Evolutionary conservation across 2,329 filamentous ascomycete genomes (phyloP).

Genomic region (Pseudonectria foliicola): DNA sequence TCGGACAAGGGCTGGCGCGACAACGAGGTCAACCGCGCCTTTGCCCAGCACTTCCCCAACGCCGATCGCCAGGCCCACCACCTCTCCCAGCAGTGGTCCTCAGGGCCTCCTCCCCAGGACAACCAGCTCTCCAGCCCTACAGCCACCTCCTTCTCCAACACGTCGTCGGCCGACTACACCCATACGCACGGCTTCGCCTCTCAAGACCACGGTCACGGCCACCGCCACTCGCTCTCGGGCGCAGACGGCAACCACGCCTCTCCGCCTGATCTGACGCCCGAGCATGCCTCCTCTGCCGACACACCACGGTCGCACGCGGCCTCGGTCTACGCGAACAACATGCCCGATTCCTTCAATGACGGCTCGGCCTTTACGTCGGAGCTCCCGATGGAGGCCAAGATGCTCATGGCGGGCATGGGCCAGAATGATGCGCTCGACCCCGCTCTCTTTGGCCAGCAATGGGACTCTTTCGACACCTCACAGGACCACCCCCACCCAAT

Average conservation of each 20-base stretch:
- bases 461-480: constrained; percentile 3
- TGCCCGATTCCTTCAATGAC: constrained; percentile 10
- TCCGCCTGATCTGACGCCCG: constrained; percentile 21
- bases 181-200: no score
- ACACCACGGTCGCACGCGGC: constrained; percentile 14
- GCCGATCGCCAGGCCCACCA: constrained; percentile 15
- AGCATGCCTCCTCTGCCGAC: constrained; percentile 12
- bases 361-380: constrained; percentile 35
- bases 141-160: constrained; percentile 14
- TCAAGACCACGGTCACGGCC: constrained; percentile 6
- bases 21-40: constrained; percentile 40
- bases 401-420: constrained; percentile 29
- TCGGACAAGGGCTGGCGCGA: constrained; percentile 34
- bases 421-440: constrained; percentile 19
- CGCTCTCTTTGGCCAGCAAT: constrained; percentile 11
- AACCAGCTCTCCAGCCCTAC: constrained; percentile 8
- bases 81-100: constrained; percentile 16
- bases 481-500: constrained; percentile 2
- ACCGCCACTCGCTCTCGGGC: constrained; percentile 15
- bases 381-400: constrained; percentile 35
- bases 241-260: constrained; percentile 11
- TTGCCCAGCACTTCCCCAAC: constrained; percentile 40
- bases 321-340: constrained; percentile 8
- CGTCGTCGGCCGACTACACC: constrained; percentile 18
- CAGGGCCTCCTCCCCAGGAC: constrained; percentile 7